Evolutionary conservation across 345 rosid species (phyloP), one percentile per base, ranked within the genome.

Genomic region (Arabidopsis suecica): DNA sequence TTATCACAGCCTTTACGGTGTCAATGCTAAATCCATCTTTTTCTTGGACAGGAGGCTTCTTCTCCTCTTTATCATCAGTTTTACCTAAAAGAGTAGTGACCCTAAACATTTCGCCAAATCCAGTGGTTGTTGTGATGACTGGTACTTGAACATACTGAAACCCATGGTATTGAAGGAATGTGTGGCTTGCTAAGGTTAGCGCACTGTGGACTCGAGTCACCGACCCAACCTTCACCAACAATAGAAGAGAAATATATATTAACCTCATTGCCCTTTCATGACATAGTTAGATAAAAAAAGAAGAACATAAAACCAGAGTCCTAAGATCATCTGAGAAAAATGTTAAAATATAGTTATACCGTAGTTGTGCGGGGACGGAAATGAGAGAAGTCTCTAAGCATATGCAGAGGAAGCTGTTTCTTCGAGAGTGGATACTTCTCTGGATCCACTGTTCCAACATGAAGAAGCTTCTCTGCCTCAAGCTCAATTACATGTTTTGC

Each of bases 351-450:
- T 25, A 55, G 5, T 37, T 1, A 68, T 81, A 93, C 97, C 57
- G 93, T 91, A 30, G 95, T 88, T 33, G 98, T 90, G 18, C 97
- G 90, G 5, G 96, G 89, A 41, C 96, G 85, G 83, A 94, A 88
- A 78, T 94, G 98, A 51, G 92, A 48, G 70, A 18, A 85, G 50
- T 85, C 88, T 79, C 97, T 86, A 36, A 91, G 69, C 62, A 44
- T 64, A 55, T 91, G 93, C 5, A 91, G 75, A 33, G 97, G 93
- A 69, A 94, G 70, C 28, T 90, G 80, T 77, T 86, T 91, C 86
- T 72, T 88, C 0, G 98, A 83, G 25, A 90, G 76, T 12, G 88
- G 78, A 69, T 88, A 94, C 56, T 78, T 86, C 45, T 81, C 87
- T 1, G 75, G 77, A 50, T 90, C 93, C 13, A 90, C 93, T 0